These are phyloP conservation scores for Suhomyces maxii DNA, from an alignment of 1,139 yeast genomes.

Conservation along the genomic window DNA sequence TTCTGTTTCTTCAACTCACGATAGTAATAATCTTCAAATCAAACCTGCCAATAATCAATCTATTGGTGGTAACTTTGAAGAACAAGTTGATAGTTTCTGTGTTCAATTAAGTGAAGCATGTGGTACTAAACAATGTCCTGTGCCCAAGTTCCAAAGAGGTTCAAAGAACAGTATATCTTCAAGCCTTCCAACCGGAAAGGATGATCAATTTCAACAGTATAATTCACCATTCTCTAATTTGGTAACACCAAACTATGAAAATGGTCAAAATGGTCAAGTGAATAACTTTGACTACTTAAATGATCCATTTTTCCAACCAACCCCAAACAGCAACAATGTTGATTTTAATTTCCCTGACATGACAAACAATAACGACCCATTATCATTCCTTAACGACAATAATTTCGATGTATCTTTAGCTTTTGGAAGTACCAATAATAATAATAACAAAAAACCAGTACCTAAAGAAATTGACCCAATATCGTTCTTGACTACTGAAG, in stretches of 20 bases:
- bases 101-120: conserved; percentile 75
- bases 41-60: conserved; percentile 13
- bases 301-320: conserved; percentile 30
- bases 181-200: conserved; percentile 1
- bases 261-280: background rate
- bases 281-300: conserved; percentile 18
- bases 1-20: conserved; percentile 19
- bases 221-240: conserved; percentile 24
- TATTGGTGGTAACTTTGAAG: conserved; percentile 35
- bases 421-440: conserved; percentile 24
- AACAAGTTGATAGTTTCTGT: conserved; percentile 64
- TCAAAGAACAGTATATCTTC: conserved; percentile 11
- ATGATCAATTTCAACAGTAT: conserved; percentile 8
- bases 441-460: conserved; percentile 8
- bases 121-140: conserved; percentile 71
- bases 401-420: conserved; percentile 55
- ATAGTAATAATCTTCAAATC: conserved; percentile 9
- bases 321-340: conserved; percentile 9
- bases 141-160: conserved; percentile 50
- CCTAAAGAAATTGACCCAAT: conserved; percentile 28
- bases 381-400: conserved; percentile 46
- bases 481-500: conserved; percentile 54
- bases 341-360: conserved; percentile 10
- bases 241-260: conserved; percentile 18
- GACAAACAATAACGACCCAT: conserved; percentile 31